phyloP scores from a whole-genome alignment of 345 rosid genomes.

The Salix exigua region DNA sequence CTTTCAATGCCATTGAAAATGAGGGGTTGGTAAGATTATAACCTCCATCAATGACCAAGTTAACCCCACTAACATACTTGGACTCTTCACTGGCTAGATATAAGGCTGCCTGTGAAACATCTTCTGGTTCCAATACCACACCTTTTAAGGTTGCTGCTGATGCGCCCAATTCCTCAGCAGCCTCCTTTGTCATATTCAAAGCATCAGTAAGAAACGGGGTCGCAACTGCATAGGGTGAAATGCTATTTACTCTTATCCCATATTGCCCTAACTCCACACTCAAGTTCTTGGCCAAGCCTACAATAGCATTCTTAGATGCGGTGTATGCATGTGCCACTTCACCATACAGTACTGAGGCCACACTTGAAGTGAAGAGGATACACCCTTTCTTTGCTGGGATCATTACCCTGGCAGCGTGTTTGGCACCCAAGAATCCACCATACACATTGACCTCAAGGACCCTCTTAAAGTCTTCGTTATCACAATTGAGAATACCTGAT shows the following conservation, averaged over 20 bases:
- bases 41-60: constrained; percentile 20
- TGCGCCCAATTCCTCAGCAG: background rate
- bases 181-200: background rate
- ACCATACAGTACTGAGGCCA: background rate
- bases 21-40: constrained; percentile 15
- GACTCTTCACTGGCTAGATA: constrained; percentile 23
- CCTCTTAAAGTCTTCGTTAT: constrained; percentile 9
- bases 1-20: background rate
- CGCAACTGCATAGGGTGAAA: constrained; percentile 10
- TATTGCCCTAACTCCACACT: constrained; percentile 15
- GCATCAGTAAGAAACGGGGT: background rate
- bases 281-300: constrained; percentile 18
- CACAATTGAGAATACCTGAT: background rate
- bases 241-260: constrained; percentile 25
- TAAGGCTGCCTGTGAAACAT: constrained; percentile 20
- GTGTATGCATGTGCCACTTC: background rate
- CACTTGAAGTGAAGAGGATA: constrained; percentile 25
- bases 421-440: constrained; percentile 23
- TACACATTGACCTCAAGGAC: constrained; percentile 18
- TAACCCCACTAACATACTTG: constrained; percentile 22
- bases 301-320: constrained; percentile 17
- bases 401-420: constrained; percentile 34
- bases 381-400: constrained; percentile 17
- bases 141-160: constrained; percentile 11
- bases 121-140: constrained; percentile 3